Evolutionary conservation across 306 rosid species (phyloP).

Genomic region (Quercus parvula): DNA sequence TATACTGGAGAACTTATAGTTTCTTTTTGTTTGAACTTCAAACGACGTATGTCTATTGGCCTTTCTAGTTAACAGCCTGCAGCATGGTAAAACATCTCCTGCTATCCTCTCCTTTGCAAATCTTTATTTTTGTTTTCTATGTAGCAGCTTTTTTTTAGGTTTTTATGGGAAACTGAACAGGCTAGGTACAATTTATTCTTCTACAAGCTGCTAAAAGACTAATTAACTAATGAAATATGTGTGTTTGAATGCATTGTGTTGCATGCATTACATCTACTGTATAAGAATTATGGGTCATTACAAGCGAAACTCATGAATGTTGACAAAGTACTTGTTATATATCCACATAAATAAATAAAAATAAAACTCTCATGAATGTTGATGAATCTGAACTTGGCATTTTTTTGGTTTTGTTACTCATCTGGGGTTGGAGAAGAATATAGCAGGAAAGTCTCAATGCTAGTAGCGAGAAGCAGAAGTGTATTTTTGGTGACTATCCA

Average conservation of each 20-base stretch:
- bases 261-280: not conserved
- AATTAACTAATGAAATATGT: not conserved
- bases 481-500: not conserved
- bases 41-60: not conserved
- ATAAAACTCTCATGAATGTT: not conserved
- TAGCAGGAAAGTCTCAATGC: not conserved
- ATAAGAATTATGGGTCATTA: not conserved
- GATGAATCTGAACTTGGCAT: not conserved
- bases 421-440: not conserved
- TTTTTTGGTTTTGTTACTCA: not conserved
- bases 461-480: not conserved
- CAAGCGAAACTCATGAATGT: not conserved
- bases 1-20: not conserved
- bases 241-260: not conserved
- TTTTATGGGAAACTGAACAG: conserved; percentile 9
- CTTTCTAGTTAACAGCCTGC: not conserved
- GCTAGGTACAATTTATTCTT: conserved; percentile 2
- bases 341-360: too few relatives aligned
- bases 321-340: not conserved
- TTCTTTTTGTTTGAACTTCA: not conserved
- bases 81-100: conserved; percentile 15
- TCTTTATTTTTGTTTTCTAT: not conserved
- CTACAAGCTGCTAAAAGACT: not conserved
- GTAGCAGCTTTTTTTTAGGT: not conserved
- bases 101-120: not conserved